A percentile compares a stretch with the other conserved stretches of the same genome.
These are phyloP conservation scores for Phaeosphaeriaceae sp. DNA, from an alignment of 2,329 filamentous ascomycete genomes.

Conservation along the genomic window DNA sequence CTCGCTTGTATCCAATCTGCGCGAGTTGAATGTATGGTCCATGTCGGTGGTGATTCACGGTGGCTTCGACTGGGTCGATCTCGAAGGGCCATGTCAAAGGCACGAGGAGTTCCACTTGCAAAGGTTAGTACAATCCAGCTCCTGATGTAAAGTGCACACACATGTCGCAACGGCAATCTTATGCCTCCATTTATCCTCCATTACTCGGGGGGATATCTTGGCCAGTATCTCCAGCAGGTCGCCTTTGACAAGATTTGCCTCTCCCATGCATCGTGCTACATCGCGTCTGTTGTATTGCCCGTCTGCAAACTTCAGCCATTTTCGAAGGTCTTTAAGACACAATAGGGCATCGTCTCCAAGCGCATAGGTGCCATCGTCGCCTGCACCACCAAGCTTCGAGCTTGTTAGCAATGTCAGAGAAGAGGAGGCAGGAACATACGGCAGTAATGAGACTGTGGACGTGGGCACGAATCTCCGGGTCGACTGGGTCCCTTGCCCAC, in stretches of 20 bases:
- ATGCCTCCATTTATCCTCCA: conserved; percentile 76
- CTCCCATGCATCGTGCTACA: conserved; percentile 88
- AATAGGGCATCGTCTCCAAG: conserved; percentile 93
- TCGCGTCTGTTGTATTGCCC: conserved; percentile 93
- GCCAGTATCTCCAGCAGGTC: conserved; percentile 91
- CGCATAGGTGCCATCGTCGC: conserved; percentile 81
- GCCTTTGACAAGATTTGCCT: conserved; percentile 88
- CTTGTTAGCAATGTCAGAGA: conserved; percentile 15
- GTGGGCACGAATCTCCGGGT: conserved; percentile 91
- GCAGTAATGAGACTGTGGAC: conserved; percentile 93
- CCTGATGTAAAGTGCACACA: conserved; percentile 37
- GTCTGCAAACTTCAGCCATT: conserved; percentile 95
- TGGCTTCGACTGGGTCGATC: conserved; percentile 79
- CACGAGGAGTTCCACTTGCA: conserved; percentile 80
- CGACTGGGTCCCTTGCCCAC: conserved; percentile 64
- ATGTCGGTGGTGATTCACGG: conserved; percentile 90
- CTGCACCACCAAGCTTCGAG: conserved; percentile 81
- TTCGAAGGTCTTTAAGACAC: conserved; percentile 89
- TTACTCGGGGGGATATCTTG: conserved; percentile 72
- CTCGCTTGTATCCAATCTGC: conserved; percentile 88
- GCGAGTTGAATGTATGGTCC: conserved; percentile 87
- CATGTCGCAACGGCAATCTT: conserved; percentile 81
- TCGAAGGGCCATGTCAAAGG: conserved; percentile 95
- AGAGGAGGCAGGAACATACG: conserved; percentile 55
- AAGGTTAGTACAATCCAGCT: conserved; percentile 20